phyloP scores from a whole-genome alignment of 495 filamentous ascomycete species.

The Talaromyces proteolyticus region DNA sequence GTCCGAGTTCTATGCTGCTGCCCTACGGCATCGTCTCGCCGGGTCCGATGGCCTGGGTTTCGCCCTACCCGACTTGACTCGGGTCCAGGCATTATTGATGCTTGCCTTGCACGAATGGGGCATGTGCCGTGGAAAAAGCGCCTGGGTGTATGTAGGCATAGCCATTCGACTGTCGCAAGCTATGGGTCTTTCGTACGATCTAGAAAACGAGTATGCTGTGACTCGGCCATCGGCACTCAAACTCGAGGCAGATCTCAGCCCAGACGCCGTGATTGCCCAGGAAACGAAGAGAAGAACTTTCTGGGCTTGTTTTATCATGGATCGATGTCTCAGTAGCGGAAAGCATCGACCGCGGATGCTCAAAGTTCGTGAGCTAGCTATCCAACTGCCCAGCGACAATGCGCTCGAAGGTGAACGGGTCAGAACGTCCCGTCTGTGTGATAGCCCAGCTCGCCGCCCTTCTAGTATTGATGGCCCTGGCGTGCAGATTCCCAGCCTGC shows the following conservation, averaged over 20 bases:
- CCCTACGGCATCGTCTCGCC: conserved; percentile 60
- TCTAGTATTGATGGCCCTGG: conserved; percentile 37
- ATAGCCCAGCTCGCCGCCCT: conserved; percentile 29
- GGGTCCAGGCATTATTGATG: conserved; percentile 75
- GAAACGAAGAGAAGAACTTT: conserved; percentile 79
- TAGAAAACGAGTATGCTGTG: conserved; percentile 37
- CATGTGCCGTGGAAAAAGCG: conserved; percentile 66
- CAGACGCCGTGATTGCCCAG: conserved; percentile 58
- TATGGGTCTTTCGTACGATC: conserved; percentile 63
- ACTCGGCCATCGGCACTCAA: conserved; percentile 36
- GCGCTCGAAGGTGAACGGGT: conserved; percentile 44
- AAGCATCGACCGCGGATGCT: conserved; percentile 69
- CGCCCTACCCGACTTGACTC: conserved; percentile 56
- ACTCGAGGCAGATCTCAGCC: conserved; percentile 34
- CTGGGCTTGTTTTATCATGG: conserved; percentile 81
- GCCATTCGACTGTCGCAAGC: conserved; percentile 72
- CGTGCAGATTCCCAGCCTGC: conserved; percentile 41
- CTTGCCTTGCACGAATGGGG: conserved; percentile 82
- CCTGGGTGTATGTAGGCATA: conserved; percentile 72
- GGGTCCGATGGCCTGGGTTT: conserved; percentile 44
- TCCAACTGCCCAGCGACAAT: conserved; percentile 43
- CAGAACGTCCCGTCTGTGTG: conserved; percentile 35
- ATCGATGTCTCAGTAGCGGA: conserved; percentile 72
- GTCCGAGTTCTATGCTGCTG: conserved; percentile 73
- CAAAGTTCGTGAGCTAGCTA: conserved; percentile 54